Evolutionary conservation across 202 grass and related monocot genomes (phyloP), one percentile per base, ranked within the genome.

Genomic region (Cymbopogon flexuosus): DNA sequence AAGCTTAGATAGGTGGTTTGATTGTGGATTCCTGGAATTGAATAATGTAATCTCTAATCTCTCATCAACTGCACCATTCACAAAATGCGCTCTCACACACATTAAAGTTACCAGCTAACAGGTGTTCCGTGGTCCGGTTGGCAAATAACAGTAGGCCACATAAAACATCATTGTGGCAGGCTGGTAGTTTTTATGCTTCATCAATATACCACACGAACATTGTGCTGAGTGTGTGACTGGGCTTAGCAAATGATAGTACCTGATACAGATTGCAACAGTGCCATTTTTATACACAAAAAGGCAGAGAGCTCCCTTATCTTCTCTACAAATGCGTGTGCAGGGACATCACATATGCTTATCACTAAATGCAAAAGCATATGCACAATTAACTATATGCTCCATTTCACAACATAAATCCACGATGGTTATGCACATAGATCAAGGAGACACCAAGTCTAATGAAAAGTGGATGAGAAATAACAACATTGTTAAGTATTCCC

Each of bases 281-380:
- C 42, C 15, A 57, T 42, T 71, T 57, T 65, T 45, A 29, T 70
- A 70, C 37, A 42, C 33, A n/a, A 39, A 45, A 58, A 59, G 31
- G 57, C 13, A 77, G 10, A 69, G 19, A 22, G 59, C 29, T 54
- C 39, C n/a, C 40, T 37, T 47, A 42, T 69, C 40, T 84, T 73
- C 22, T 61, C 52, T 81, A 51, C 43, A 64, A 61, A 64, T 37
- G 58, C n/a, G 47, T 29, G 14, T 15, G 30, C 43, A 72, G 66
- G 12, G 79, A 57, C 51, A 65, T 64, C 36, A 40, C 18, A 65
- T 11, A 72, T 10, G 11, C 29, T 62, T 69, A 68, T 68, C 12
- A 68, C 12, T 19, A 73, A 73, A 23, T 85, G 21, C 30, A 54
- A 65, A 67, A 21, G 43, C 37, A 68, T 18, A 64, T 64, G 64